Percentiles rank a stretch among this genome's conserved stretches.
Conservation (phyloP, 2,329 filamentous ascomycete species). For the Thermothelomyces thermophilus region DNA sequence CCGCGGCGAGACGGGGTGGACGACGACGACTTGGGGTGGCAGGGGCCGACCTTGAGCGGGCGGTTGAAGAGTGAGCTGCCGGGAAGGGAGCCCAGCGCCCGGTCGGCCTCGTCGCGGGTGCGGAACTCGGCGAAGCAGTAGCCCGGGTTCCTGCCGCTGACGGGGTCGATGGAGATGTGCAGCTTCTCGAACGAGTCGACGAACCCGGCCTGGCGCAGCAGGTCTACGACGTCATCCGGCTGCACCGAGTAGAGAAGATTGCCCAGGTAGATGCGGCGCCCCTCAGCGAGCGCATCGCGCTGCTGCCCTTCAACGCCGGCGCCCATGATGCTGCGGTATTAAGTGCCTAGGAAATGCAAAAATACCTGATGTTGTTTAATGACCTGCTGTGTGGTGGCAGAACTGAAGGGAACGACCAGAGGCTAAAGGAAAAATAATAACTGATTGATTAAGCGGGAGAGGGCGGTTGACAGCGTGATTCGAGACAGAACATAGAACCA, state of each 20-base stretch:
- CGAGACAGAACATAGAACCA: too few species aligned
- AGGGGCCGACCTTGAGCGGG: constrained; percentile 57
- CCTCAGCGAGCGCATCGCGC: constrained; percentile 21
- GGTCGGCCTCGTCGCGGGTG: constrained; percentile 48
- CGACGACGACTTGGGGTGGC: constrained; percentile 44
- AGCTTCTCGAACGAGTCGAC: constrained; percentile 43
- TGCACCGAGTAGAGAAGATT: constrained; percentile 54
- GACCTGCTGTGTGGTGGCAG: too few species aligned
- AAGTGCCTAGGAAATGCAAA: too few species aligned
- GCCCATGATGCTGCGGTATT: not conserved
- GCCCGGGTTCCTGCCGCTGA: constrained; percentile 62
- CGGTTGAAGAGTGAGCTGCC: constrained; percentile 50
- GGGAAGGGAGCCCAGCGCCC: constrained; percentile 51
- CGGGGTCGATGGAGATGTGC: constrained; percentile 62
- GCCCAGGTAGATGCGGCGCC: constrained; percentile 52
- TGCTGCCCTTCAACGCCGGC: constrained; percentile 1
- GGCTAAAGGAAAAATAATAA: too few species aligned
- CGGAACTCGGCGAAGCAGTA: constrained; percentile 69
- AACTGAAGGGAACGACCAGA: too few species aligned
- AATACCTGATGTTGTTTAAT: too few species aligned
- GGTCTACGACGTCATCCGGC: constrained; percentile 32
- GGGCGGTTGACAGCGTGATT: too few species aligned
- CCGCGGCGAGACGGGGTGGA: not conserved
- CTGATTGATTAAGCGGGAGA: too few species aligned
- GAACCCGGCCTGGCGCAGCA: constrained; percentile 32